Percentiles rank a stretch among this genome's conserved stretches.
Evolutionary conservation across 345 rosid species (phyloP).

Genomic region (Brassica carinata): DNA sequence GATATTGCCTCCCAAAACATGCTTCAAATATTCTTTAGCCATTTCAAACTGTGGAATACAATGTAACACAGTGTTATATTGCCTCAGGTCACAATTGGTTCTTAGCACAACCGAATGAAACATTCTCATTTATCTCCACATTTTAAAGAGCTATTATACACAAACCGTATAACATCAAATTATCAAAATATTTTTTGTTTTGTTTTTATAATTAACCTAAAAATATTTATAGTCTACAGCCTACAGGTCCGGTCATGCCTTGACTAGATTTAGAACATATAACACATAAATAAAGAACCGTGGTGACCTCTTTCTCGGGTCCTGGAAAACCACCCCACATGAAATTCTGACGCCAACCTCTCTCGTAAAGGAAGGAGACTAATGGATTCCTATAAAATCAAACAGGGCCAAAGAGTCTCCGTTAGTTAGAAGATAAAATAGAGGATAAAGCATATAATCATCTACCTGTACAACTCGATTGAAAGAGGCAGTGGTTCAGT

Average conservation of each 20-base stretch:
- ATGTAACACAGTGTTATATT: background rate
- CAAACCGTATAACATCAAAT: background rate
- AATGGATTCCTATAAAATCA: slow-evolving; percentile 52
- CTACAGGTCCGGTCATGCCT: background rate
- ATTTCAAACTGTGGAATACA: slow-evolving; percentile 63
- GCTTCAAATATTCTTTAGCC: slow-evolving; percentile 71
- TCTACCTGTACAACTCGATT: slow-evolving; percentile 47
- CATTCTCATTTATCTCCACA: background rate
- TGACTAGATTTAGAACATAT: background rate
- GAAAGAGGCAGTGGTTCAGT: slow-evolving; percentile 59
- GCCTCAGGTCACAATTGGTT: background rate
- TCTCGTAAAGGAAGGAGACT: slow-evolving; percentile 80
- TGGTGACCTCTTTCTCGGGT: slow-evolving; percentile 79
- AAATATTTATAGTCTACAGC: no score
- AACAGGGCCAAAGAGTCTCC: slow-evolving; percentile 2
- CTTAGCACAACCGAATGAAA: background rate
- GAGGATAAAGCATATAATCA: background rate
- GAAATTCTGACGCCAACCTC: slow-evolving; percentile 95
- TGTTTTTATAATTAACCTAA: no score
- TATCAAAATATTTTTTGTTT: background rate
- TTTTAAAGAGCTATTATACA: background rate
- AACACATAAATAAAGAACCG: background rate
- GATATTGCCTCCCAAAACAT: slow-evolving; percentile 77
- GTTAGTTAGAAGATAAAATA: background rate
- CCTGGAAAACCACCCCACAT: slow-evolving; percentile 81